phyloP scores from a whole-genome alignment of 495 filamentous ascomycete species.

The Penicillium cosmopolitanum region DNA sequence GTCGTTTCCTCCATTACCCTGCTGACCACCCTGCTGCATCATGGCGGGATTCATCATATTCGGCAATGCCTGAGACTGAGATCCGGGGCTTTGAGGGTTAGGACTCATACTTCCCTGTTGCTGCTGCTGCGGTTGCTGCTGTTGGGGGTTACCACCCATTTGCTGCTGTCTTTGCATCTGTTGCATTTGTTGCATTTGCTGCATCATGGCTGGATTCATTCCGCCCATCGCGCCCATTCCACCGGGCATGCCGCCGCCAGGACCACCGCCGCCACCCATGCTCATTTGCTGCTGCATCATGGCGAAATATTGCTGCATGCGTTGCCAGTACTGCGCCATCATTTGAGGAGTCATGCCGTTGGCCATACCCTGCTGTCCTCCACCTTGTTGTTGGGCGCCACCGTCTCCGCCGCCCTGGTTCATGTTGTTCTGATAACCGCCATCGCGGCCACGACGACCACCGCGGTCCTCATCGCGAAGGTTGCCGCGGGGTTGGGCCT shows the following conservation, averaged over 20 bases:
- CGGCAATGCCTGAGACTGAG: constrained; percentile 40
- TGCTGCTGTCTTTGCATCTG: constrained; percentile 56
- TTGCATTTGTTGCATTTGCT: constrained; percentile 77
- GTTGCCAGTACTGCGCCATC: constrained; percentile 97
- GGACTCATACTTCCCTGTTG: constrained; percentile 51
- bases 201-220: constrained; percentile 83
- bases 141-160: constrained; percentile 45
- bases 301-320: constrained; percentile 94
- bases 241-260: constrained; percentile 31
- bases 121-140: constrained; percentile 38
- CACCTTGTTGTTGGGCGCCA: constrained; percentile 53
- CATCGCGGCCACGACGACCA: constrained; percentile 52
- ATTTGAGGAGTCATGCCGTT: constrained; percentile 86
- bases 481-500: constrained; percentile 93
- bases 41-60: constrained; percentile 61
- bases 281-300: constrained; percentile 87
- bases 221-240: constrained; percentile 55
- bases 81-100: constrained; percentile 47
- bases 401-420: constrained; percentile 43
- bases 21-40: constrained; percentile 79
- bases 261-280: constrained; percentile 45
- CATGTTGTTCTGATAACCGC: constrained; percentile 64
- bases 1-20: constrained; percentile 16
- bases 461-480: constrained; percentile 86
- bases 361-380: constrained; percentile 43